These are phyloP conservation scores for Fraxinus pennsylvanica DNA, from an alignment of 257 asterid species.

Conservation along the genomic window DNA sequence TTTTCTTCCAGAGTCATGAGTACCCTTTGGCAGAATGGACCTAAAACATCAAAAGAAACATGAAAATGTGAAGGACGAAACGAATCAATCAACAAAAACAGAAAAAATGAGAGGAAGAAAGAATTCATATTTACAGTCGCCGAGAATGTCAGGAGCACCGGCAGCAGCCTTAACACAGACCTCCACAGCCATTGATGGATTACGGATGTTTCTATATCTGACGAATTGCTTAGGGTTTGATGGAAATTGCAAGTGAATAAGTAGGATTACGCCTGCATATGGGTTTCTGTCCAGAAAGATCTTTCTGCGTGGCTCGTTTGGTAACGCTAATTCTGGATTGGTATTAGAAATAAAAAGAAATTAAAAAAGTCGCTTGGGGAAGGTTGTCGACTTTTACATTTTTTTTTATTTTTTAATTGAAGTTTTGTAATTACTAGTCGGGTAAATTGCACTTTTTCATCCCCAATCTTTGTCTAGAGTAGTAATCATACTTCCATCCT, in stretches of 20 bases:
- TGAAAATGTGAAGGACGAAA: background rate
- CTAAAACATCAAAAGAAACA: constrained; percentile 32
- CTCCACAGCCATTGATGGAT: constrained; percentile 64
- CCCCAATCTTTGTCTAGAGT: too few relatives aligned
- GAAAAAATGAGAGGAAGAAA: background rate
- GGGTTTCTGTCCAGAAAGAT: background rate
- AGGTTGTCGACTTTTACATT: too few relatives aligned
- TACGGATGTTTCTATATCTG: background rate
- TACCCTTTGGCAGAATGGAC: constrained; percentile 82
- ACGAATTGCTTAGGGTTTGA: background rate
- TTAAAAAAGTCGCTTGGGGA: too few relatives aligned
- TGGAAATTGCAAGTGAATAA: background rate
- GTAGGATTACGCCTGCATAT: background rate
- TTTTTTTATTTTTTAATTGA: too few relatives aligned
- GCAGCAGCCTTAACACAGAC: constrained; percentile 70
- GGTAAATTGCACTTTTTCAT: too few relatives aligned
- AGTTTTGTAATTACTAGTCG: too few relatives aligned
- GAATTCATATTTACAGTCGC: constrained; percentile 55
- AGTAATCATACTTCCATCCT: too few relatives aligned
- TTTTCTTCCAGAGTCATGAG: constrained; percentile 69
- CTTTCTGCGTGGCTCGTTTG: background rate
- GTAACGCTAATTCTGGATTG: background rate
- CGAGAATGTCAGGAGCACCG: constrained; percentile 61
- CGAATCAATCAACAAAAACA: background rate
- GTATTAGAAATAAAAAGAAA: too few relatives aligned